These are phyloP conservation scores for Vanderwaltozyma yarrowii DNA, from an alignment of 805 yeast species.

Conservation along the genomic window DNA sequence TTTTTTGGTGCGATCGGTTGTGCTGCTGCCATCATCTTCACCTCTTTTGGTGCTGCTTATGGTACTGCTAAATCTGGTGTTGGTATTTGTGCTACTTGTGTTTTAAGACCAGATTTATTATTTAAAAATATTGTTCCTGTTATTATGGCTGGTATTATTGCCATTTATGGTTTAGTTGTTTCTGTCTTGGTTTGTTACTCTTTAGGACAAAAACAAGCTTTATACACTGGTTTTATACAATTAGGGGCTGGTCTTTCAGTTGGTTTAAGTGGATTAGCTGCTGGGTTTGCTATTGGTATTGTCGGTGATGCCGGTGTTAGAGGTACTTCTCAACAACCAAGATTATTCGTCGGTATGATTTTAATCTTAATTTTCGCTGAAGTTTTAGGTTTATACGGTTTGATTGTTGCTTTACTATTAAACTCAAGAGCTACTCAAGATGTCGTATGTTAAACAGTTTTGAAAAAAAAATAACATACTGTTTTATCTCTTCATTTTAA, in stretches of 20 bases:
- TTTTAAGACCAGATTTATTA: conserved; percentile 90
- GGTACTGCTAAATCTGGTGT: conserved; percentile 99
- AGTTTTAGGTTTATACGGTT: conserved; percentile 96
- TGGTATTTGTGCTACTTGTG: conserved; percentile 98
- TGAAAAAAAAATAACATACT: background rate
- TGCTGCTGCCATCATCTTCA: conserved; percentile 97
- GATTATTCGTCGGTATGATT: conserved; percentile 97
- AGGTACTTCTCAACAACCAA: conserved; percentile 97
- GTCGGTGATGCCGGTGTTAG: conserved; percentile 99
- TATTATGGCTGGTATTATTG: conserved; percentile 99
- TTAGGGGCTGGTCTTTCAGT: conserved; percentile 97
- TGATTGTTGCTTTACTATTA: conserved; percentile 93
- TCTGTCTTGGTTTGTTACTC: conserved; percentile 89
- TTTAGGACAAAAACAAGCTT: conserved; percentile 80
- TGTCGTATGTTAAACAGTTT: conserved; percentile 53
- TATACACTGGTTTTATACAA: conserved; percentile 96
- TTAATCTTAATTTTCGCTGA: conserved; percentile 97
- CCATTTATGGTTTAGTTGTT: conserved; percentile 95
- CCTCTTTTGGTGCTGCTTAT: conserved; percentile 97
- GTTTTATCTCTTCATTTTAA: no score
- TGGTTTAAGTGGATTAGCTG: conserved; percentile 94
- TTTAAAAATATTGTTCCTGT: conserved; percentile 94
- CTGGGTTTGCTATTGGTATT: conserved; percentile 98
- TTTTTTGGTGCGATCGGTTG: conserved; percentile 99
- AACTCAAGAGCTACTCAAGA: conserved; percentile 97